phyloP scores from a whole-genome alignment of 1,139 yeast species.

The Nematodospora anomalae region DNA sequence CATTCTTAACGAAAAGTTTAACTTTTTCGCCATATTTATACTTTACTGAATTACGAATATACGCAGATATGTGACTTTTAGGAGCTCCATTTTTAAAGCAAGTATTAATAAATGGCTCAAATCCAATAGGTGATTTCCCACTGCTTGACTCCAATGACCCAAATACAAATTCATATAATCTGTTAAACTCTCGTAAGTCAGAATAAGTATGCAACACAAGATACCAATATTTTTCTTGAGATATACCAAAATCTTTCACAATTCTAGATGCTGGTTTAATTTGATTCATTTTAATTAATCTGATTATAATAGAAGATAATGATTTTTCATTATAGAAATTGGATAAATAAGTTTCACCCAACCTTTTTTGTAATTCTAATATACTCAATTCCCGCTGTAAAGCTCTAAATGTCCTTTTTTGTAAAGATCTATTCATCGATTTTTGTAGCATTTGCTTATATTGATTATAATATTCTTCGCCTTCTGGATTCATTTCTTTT shows the following conservation, averaged over 20 bases:
- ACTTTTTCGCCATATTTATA: constrained; percentile 43
- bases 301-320: constrained; percentile 53
- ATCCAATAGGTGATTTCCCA: constrained; percentile 75
- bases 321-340: constrained; percentile 55
- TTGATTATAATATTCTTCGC: constrained; percentile 24
- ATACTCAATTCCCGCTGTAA: constrained; percentile 54
- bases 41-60: constrained; percentile 34
- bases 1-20: constrained; percentile 51
- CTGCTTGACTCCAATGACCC: constrained; percentile 23
- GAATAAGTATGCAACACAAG: constrained; percentile 57
- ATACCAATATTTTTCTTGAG: constrained; percentile 65
- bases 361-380: constrained; percentile 49
- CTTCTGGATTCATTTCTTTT: constrained; percentile 9
- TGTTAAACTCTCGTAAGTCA: constrained; percentile 58
- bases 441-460: constrained; percentile 28
- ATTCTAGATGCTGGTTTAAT: constrained; percentile 56
- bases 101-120: constrained; percentile 59
- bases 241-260: constrained; percentile 60
- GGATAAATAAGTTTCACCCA: constrained; percentile 55
- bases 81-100: constrained; percentile 53
- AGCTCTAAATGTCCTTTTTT: constrained; percentile 23
- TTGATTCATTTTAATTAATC: constrained; percentile 59
- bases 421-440: constrained; percentile 20
- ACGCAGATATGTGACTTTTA: constrained; percentile 33
- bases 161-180: constrained; percentile 49